These are phyloP conservation scores for Lactifluus volemus DNA, from an alignment of 768 basidiomycete genomes.

Conservation along the genomic window DNA sequence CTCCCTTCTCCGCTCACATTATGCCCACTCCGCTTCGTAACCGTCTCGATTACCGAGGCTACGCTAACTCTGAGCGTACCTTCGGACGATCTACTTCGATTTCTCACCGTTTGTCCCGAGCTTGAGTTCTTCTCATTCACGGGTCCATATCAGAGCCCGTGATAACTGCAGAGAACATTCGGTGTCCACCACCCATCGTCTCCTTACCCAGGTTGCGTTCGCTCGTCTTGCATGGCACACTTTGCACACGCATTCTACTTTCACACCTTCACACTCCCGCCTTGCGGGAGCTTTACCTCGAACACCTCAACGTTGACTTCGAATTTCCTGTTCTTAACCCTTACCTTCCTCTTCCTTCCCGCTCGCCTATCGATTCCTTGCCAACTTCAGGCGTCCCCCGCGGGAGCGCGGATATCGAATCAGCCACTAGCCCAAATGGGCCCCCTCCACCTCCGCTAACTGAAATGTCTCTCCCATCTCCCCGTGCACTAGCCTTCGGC, in stretches of 20 bases:
- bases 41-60: constrained; percentile 48
- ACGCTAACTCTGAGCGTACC: constrained; percentile 32
- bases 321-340: constrained; percentile 20
- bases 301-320: constrained; percentile 59
- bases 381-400: neutral
- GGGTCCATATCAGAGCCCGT: constrained; percentile 44
- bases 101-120: constrained; percentile 52
- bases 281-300: constrained; percentile 52
- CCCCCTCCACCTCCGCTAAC: neutral
- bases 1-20: constrained; percentile 41
- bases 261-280: constrained; percentile 54
- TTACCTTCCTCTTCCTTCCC: constrained; percentile 22
- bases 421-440: neutral
- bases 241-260: constrained; percentile 54
- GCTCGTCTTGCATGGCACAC: constrained; percentile 49
- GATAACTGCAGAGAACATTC: constrained; percentile 21
- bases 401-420: neutral
- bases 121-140: constrained; percentile 49
- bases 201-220: constrained; percentile 50
- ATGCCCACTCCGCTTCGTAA: constrained; percentile 45
- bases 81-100: constrained; percentile 45
- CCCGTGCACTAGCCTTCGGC: neutral
- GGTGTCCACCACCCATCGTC: constrained; percentile 32
- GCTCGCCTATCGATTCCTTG: constrained; percentile 9
- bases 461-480: neutral